A percentile compares a stretch with the other conserved stretches of the same genome.
Evolutionary conservation across 2,329 filamentous ascomycete genomes (phyloP).

Genomic region (Aspergillus aculeatinus): DNA sequence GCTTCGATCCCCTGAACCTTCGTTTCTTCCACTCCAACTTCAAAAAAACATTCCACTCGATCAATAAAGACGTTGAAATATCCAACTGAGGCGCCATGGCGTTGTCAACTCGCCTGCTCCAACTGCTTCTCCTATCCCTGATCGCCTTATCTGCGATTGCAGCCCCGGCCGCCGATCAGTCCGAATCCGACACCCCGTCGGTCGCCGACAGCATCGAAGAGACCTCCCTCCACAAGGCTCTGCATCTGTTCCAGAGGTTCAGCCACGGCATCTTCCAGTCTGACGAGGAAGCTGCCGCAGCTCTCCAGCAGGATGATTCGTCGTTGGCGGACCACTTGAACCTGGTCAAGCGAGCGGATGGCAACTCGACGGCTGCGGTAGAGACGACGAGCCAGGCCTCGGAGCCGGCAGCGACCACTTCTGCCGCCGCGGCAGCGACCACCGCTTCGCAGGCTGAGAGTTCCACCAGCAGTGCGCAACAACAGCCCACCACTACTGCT

Average conservation of each 20-base stretch:
- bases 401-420: slow-evolving; percentile 7
- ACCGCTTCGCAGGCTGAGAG: slow-evolving; percentile 11
- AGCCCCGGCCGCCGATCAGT: slow-evolving; percentile 21
- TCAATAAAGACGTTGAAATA: not conserved
- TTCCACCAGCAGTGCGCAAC: slow-evolving; percentile 4
- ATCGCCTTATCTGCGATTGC: slow-evolving; percentile 28
- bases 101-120: slow-evolving; percentile 21
- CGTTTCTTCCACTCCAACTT: not conserved
- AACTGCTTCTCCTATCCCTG: slow-evolving; percentile 27
- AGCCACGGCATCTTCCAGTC: slow-evolving; percentile 67
- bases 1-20: not conserved
- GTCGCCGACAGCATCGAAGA: slow-evolving; percentile 53
- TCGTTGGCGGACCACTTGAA: slow-evolving; percentile 62
- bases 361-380: slow-evolving; percentile 11
- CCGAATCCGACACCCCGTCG: slow-evolving; percentile 13
- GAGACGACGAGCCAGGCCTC: slow-evolving; percentile 13
- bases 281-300: slow-evolving; percentile 63
- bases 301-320: slow-evolving; percentile 61
- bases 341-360: slow-evolving; percentile 60
- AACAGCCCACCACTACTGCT: not conserved
- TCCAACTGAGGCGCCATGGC: slow-evolving; percentile 8
- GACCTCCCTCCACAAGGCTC: slow-evolving; percentile 63
- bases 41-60: not conserved
- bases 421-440: slow-evolving; percentile 11
- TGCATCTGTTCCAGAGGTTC: slow-evolving; percentile 66